phyloP scores from a whole-genome alignment of 2,329 filamentous ascomycete species.

The Ascochyta koolunga region DNA sequence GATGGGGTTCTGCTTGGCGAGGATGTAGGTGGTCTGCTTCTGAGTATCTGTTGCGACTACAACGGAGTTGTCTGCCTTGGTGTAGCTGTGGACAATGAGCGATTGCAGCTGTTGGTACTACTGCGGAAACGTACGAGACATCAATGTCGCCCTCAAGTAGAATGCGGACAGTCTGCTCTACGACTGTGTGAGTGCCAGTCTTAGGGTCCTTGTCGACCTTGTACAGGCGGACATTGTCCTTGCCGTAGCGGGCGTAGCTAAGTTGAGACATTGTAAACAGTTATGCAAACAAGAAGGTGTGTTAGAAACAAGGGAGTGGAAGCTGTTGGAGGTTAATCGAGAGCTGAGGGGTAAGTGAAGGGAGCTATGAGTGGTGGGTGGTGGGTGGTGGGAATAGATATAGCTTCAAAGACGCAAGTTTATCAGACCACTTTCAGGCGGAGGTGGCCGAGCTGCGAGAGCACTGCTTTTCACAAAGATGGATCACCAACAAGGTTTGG shows the following conservation, averaged over 20 bases:
- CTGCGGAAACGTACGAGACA: constrained; percentile 64
- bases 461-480: constrained; percentile 32
- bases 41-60: constrained; percentile 97
- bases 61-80: constrained; percentile 88
- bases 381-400: constrained; percentile 35
- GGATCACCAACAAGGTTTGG: constrained; percentile 33
- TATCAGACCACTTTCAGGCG: constrained; percentile 40
- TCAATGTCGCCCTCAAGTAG: constrained; percentile 93
- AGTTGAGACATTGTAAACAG: constrained; percentile 53
- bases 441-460: constrained; percentile 41
- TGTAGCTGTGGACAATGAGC: constrained; percentile 69
- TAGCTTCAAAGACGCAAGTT: constrained; percentile 32
- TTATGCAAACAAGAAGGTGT: background rate
- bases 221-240: constrained; percentile 98
- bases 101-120: background rate
- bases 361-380: constrained; percentile 23
- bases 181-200: constrained; percentile 81
- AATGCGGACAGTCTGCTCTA: constrained; percentile 93
- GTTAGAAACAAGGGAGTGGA: background rate
- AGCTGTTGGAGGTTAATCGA: constrained; percentile 6
- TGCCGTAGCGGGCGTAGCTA: constrained; percentile 75
- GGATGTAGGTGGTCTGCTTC: constrained; percentile 91
- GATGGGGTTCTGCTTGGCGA: constrained; percentile 90
- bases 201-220: constrained; percentile 84
- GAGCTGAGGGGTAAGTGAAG: constrained; percentile 17